Percentiles rank a stretch among this genome's conserved stretches.
Conservation (phyloP, 108 stramenopile species). For the Fragilaria radians region DNA sequence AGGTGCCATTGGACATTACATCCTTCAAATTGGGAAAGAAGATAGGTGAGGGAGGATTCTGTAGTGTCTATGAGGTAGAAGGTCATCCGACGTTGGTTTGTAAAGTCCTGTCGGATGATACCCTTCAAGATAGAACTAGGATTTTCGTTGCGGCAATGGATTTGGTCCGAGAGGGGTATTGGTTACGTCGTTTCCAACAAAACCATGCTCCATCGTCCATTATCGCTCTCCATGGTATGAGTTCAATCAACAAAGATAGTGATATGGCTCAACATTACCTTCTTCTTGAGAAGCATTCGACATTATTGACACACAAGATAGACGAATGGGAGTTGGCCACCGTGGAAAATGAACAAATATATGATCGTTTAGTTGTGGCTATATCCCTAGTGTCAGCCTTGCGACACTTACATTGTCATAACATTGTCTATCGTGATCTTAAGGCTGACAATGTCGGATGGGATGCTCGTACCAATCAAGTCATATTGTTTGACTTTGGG, state of each 20-base stretch:
- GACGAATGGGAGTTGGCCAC: slow-evolving; percentile 26
- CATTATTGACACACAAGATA: slow-evolving; percentile 31
- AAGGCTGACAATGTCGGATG: slow-evolving; percentile 33
- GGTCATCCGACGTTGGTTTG: not conserved
- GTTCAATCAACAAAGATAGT: not conserved
- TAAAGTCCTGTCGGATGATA: not conserved
- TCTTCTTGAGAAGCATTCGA: slow-evolving; percentile 37
- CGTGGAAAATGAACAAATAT: not conserved
- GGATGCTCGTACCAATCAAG: slow-evolving; percentile 5
- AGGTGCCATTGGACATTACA: too few species aligned
- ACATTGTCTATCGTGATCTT: slow-evolving; percentile 25
- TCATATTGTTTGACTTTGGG: slow-evolving; percentile 59
- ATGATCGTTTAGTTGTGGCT: not conserved
- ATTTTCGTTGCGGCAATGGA: not conserved
- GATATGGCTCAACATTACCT: slow-evolving; percentile 43
- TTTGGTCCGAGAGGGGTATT: not conserved
- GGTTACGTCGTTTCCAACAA: too few species aligned
- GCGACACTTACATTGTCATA: slow-evolving; percentile 15
- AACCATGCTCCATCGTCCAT: slow-evolving; percentile 24
- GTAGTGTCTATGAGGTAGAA: slow-evolving; percentile 46
- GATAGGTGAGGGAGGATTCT: slow-evolving; percentile 69
- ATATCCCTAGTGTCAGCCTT: slow-evolving; percentile 7
- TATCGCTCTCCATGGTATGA: slow-evolving; percentile 17
- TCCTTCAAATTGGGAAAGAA: not conserved
- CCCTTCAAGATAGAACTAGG: not conserved